Evolutionary conservation across 2,329 filamentous ascomycete species (phyloP).

Genomic region (Lachnellula subtilissima): DNA sequence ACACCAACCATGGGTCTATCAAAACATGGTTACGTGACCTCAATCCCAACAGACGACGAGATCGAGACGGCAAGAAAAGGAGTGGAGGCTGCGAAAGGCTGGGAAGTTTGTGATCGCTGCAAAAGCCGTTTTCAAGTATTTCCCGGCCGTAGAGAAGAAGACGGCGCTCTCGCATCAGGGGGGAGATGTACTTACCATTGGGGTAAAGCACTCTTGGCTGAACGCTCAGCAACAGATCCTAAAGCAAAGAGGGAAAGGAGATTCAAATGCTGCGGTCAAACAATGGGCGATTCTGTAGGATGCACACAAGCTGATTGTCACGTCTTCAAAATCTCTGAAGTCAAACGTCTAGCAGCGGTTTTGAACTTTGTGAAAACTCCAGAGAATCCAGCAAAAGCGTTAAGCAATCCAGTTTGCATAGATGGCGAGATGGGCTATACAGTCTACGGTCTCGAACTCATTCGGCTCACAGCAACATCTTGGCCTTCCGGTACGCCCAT

Average conservation of each 20-base stretch:
- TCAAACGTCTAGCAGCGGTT: conserved; percentile 69
- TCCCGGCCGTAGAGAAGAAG: conserved; percentile 72
- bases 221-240: conserved; percentile 48
- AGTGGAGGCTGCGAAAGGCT: conserved; percentile 64
- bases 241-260: conserved; percentile 54
- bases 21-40: conserved; percentile 69
- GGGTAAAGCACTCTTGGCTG: conserved; percentile 58
- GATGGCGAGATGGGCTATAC: conserved; percentile 99
- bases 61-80: conserved; percentile 62
- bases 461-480: conserved; percentile 80
- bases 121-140: conserved; percentile 85
- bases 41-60: conserved; percentile 59
- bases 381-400: conserved; percentile 47
- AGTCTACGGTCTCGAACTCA: conserved; percentile 77
- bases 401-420: conserved; percentile 68
- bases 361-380: conserved; percentile 81
- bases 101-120: conserved; percentile 88
- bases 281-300: conserved; percentile 66
- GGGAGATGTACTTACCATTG: conserved; percentile 79
- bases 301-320: conserved; percentile 70
- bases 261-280: conserved; percentile 75
- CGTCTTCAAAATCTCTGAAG: conserved; percentile 79
- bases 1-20: conserved; percentile 62
- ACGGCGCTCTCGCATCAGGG: conserved; percentile 69
- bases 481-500: conserved; percentile 76